Evolutionary conservation across 1,284 basidiomycete genomes (phyloP), one percentile per base, ranked within the genome.

Genomic region (Ceratobasidium sp.): DNA sequence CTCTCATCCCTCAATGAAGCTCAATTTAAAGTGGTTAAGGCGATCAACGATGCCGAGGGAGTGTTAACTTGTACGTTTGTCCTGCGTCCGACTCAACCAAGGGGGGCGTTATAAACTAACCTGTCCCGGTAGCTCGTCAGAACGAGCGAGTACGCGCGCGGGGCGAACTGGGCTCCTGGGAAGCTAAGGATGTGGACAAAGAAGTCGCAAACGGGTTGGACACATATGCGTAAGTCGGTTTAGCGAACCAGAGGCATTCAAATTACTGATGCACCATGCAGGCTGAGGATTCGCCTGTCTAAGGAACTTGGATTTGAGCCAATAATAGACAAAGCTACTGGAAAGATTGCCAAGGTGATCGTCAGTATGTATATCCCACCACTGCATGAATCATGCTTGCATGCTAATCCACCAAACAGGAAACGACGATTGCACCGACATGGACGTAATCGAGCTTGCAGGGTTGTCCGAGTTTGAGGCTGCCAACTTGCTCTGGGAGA

Each of bases 231-330:
- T 58, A n/a, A 39, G 65, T 41, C 27, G n/a, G 1, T 14, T n/a
- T 11, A 8, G 22, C 46, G 4, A 58, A 19, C 19, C 2, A 27
- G 43, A 19, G 19, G 16, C 16, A 8, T 41, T 43, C 14, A n/a
- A 51, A 48, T 19, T 22, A 24, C 41, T 37, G n/a, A 76, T 41
- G 13, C 49, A 24, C 16, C 1, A 31, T 22, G 11, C 29, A 76
- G 76, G 9, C 22, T 76, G 46, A 74, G 73, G 22, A 66, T 77
- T 29, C 74, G 74, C 16, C 48, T 77, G 11, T 74, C 65, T 29
- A 72, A 66, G 37, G 71, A 77, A 34, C 72, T 77, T 4, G 76
- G 76, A 22, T 74, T 77, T 54, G 72, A 77, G 29, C 74, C 62
- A 37, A 66, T 75, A 24, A 46, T 65, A 24, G 63, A 74, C 31